phyloP scores from a whole-genome alignment of 306 rosid species.

The Prunus kanzakura region DNA sequence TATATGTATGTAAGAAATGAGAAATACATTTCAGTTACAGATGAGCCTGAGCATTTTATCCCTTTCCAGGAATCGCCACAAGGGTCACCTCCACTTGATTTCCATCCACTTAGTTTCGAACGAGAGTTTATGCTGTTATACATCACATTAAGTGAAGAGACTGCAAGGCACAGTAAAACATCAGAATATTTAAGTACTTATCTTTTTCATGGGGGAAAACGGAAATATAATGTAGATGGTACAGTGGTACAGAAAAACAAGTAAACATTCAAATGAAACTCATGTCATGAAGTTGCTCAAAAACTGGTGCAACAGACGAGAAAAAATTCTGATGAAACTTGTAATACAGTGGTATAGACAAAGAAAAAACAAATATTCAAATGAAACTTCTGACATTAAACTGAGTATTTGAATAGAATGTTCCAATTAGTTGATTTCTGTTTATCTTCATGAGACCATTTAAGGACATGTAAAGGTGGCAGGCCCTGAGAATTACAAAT shows the following conservation, averaged over 20 bases:
- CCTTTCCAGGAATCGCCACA: conserved; percentile 84
- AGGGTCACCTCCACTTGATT: conserved; percentile 86
- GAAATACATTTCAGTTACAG: conserved; percentile 79
- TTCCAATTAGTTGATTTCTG: neutral
- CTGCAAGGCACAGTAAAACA: conserved; percentile 37
- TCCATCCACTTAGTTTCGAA: conserved; percentile 59
- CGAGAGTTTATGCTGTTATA: conserved; percentile 64
- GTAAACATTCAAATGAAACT: no score
- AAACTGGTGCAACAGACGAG: no score
- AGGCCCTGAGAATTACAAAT: neutral
- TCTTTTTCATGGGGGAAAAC: neutral
- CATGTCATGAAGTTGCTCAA: no score
- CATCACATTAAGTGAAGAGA: conserved; percentile 75
- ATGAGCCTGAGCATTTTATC: conserved; percentile 72
- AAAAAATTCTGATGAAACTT: no score
- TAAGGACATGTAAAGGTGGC: no score
- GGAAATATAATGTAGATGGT: neutral
- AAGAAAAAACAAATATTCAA: neutral
- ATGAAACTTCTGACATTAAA: neutral
- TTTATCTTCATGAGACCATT: neutral
- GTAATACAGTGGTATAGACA: no score
- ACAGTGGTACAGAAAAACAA: no score
- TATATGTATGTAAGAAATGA: neutral
- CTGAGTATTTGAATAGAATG: no score
- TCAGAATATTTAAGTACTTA: neutral